Evolutionary conservation across 1,284 basidiomycete species (phyloP).

Genomic region (Cryptococcus wingfieldii): DNA sequence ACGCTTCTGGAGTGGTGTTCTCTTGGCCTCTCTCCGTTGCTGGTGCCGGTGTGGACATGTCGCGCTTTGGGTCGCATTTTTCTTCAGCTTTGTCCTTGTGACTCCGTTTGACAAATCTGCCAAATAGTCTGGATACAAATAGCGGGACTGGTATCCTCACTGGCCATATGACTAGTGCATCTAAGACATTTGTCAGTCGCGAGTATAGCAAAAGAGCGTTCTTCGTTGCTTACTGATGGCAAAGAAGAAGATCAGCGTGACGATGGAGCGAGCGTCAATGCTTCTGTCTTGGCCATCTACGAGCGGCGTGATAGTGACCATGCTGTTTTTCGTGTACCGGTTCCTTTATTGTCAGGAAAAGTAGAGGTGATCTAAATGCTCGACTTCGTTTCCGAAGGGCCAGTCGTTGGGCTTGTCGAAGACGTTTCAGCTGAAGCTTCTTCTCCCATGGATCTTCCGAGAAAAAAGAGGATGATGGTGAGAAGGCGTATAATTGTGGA

Average conservation of each 20-base stretch:
- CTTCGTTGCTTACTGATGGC: constrained; percentile 58
- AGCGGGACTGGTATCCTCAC: constrained; percentile 55
- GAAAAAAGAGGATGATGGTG: too few species aligned
- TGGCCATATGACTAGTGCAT: constrained; percentile 64
- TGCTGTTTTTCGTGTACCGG: too few species aligned
- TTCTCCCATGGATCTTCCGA: too few species aligned
- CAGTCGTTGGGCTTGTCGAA: too few species aligned
- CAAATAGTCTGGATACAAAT: background rate
- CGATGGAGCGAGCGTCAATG: constrained; percentile 53
- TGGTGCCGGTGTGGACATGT: background rate
- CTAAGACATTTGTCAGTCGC: constrained; percentile 32
- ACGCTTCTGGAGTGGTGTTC: too few species aligned
- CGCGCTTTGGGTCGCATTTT: background rate
- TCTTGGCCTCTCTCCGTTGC: too few species aligned
- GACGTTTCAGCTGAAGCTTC: too few species aligned
- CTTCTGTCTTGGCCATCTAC: constrained; percentile 16
- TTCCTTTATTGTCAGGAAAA: too few species aligned
- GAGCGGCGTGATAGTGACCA: constrained; percentile 5
- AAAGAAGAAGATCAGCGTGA: constrained; percentile 68
- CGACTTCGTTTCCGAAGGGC: too few species aligned
- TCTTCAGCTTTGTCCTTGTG: background rate
- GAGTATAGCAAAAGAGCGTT: background rate
- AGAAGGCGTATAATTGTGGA: too few species aligned
- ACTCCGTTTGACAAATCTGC: background rate
- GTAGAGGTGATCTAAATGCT: too few species aligned